These are phyloP conservation scores for Citrus medica DNA, from an alignment of 345 rosid species.

Conservation along the genomic window DNA sequence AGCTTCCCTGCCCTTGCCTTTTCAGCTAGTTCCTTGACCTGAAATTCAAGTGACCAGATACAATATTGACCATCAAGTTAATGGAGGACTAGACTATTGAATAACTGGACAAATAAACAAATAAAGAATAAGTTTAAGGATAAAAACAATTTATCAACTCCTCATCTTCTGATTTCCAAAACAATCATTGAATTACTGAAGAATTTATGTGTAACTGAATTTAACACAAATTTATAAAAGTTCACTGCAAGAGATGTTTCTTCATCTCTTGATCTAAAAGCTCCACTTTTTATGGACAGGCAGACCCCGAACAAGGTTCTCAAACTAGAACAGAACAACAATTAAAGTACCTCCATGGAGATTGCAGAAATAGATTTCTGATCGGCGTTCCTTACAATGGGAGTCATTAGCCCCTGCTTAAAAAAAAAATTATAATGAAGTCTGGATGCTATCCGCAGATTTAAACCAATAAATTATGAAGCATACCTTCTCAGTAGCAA, in stretches of 20 bases:
- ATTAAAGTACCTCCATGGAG: conserved; percentile 64
- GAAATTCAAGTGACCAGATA: conserved; percentile 9
- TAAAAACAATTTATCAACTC: conserved; percentile 1
- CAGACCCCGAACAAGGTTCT: not conserved
- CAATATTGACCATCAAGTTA: not conserved
- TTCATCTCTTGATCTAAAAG: not conserved
- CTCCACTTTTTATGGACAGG: not conserved
- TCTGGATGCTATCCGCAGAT: not conserved
- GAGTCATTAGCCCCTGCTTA: conserved; percentile 93
- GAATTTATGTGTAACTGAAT: not conserved
- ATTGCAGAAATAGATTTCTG: conserved; percentile 88
- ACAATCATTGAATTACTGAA: not conserved
- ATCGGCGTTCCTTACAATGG: conserved; percentile 85
- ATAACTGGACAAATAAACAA: not conserved
- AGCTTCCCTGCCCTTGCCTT: conserved; percentile 94
- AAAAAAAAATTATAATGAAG: conserved; percentile 21
- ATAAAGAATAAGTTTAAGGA: not conserved
- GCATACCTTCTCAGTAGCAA: conserved; percentile 94
- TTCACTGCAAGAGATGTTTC: not conserved
- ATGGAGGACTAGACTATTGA: not conserved
- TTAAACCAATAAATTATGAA: conserved; percentile 14
- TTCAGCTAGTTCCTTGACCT: conserved; percentile 95
- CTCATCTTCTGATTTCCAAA: not conserved
- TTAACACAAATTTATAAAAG: not conserved
- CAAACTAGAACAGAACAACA: not conserved